Evolutionary conservation across 1,139 yeast species (phyloP), one percentile per base, ranked within the genome.

Genomic region (Blastobotrys ciferrii): DNA sequence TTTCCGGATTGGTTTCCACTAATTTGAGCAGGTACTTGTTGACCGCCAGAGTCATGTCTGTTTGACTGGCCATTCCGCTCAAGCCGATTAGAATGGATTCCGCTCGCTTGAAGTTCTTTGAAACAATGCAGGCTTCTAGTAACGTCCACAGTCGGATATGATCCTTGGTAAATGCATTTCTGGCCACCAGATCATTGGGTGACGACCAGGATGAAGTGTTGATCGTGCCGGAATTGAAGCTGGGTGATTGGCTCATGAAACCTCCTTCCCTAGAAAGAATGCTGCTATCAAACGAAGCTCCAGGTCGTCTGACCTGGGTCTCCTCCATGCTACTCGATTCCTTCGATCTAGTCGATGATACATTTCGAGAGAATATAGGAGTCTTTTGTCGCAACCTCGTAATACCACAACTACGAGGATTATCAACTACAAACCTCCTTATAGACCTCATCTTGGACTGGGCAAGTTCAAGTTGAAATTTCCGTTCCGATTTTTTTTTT

Each of bases 41-140:
- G 47, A 79, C 66, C 2, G 77, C 77, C 53, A 72, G 67, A 2
- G 69, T 55, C 37, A 72, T 62, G 43, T 69, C 73, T 2, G 63
- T 53, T 1, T 62, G 52, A 5, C 65, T 49, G n/a, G 75, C 68
- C 35, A 76, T 69, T 39, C 75, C 78, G 55, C 76, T 74, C 44
- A 80, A 71, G 2, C 87, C 82, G 39, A 71, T 68, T 42, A 89
- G 68, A 20, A 88, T 81, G 30, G 81, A 71, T 56, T 79, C 81
- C 0, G 96, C 96, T 58, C 97, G 74, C 31, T 76, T 78, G 58
- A 78, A 79, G 61, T 87, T 86, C 47, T 77, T 77, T 31, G 87
- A 76, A 42, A 81, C 77, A 35, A 91, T 64, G 57, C 94, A 84
- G 0, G 95, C 95, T 60, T 88, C 96, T 36, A 88, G 71, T 32